These are phyloP conservation scores for Xylariaceae sp. DNA, from an alignment of 2,329 filamentous ascomycete genomes.

Conservation along the genomic window DNA sequence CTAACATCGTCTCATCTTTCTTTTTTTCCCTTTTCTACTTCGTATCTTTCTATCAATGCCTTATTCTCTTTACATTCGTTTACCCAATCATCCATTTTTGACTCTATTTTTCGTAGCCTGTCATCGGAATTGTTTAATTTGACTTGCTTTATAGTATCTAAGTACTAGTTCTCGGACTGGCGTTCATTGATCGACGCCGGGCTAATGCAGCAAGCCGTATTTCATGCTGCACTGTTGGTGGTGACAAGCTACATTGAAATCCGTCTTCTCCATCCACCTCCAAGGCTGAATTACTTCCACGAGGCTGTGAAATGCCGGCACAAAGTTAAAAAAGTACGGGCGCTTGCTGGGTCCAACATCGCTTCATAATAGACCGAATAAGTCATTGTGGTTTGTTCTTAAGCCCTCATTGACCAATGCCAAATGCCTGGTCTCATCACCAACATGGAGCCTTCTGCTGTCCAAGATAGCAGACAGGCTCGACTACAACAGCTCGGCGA, in stretches of 20 bases:
- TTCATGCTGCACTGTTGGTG: neutral
- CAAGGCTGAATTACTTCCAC: neutral
- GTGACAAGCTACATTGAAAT: neutral
- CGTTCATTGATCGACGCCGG: neutral
- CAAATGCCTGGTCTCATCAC: constrained; percentile 18
- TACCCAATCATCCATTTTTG: neutral
- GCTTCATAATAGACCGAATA: neutral
- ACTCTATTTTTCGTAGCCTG: neutral
- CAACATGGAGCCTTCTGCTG: constrained; percentile 29
- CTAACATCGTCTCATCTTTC: constrained; percentile 14
- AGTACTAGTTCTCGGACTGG: neutral
- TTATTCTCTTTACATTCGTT: neutral
- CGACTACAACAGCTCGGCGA: constrained; percentile 54
- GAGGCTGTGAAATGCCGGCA: neutral
- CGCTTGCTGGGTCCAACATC: neutral
- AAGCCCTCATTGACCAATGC: constrained; percentile 7
- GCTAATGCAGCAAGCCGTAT: too few relatives aligned
- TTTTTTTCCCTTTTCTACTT: constrained; percentile 4
- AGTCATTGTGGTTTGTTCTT: neutral
- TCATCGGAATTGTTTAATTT: neutral
- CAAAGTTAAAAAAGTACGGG: neutral
- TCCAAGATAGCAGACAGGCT: constrained; percentile 44
- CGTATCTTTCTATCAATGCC: neutral
- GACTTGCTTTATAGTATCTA: neutral
- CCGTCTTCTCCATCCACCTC: neutral